phyloP scores from a whole-genome alignment of 495 filamentous ascomycete species.

The Wilcoxina mikolae region DNA sequence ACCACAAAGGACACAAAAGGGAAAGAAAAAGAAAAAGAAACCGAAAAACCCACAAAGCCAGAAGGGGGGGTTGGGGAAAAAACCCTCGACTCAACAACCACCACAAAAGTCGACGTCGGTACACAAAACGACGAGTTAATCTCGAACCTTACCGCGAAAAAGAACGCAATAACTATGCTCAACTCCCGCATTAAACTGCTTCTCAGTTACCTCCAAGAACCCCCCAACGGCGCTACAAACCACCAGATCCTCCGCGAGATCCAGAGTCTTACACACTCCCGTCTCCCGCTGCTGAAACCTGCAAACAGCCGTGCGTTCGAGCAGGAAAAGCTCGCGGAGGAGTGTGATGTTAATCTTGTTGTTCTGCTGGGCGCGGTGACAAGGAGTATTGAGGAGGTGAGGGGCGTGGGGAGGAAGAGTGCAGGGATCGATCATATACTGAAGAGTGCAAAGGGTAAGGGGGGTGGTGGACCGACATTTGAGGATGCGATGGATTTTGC shows the following conservation, averaged over 20 bases:
- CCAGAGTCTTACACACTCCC: conserved; percentile 44
- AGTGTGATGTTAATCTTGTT: conserved; percentile 64
- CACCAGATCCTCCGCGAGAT: conserved; percentile 51
- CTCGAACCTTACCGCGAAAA: conserved; percentile 61
- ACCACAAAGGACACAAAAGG: conserved; percentile 21
- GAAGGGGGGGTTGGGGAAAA: conserved; percentile 15
- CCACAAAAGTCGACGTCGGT: not conserved
- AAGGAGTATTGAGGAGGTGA: conserved; percentile 47
- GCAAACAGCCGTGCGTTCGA: conserved; percentile 40
- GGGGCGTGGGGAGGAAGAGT: conserved; percentile 60
- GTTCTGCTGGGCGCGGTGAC: conserved; percentile 54
- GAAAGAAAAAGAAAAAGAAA: conserved; percentile 27
- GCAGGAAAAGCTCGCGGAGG: conserved; percentile 47
- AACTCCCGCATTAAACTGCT: conserved; percentile 71
- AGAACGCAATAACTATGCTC: conserved; percentile 85
- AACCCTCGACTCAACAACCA: too few relatives aligned
- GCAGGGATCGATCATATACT: conserved; percentile 17
- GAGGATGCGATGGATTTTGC: not conserved
- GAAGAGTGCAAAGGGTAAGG: not conserved
- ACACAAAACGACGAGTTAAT: conserved; percentile 28
- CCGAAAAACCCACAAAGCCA: conserved; percentile 31
- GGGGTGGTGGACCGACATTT: not conserved
- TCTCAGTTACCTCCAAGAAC: conserved; percentile 58
- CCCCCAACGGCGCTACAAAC: conserved; percentile 35
- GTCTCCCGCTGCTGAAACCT: conserved; percentile 45